Evolutionary conservation across 2,329 filamentous ascomycete species (phyloP).

Genomic region (Didymella arachidicola): DNA sequence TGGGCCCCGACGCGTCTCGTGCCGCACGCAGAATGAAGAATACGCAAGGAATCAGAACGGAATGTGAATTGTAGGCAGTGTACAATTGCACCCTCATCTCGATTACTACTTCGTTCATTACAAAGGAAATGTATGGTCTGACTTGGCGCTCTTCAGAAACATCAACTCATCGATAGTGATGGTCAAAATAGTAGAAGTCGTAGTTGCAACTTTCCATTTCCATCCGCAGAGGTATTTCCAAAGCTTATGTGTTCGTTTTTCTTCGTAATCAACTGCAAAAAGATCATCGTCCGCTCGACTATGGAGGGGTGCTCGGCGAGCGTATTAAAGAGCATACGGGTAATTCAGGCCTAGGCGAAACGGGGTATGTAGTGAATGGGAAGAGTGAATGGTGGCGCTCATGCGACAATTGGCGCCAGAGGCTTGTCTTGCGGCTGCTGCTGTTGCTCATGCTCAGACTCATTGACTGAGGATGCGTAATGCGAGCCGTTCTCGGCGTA

Average conservation of each 20-base stretch:
- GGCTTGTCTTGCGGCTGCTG: slow-evolving; percentile 19
- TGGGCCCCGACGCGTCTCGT: background rate
- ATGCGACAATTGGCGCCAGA: slow-evolving; percentile 8
- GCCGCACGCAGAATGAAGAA: background rate
- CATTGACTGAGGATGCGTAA: slow-evolving; percentile 15
- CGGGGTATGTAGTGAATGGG: slow-evolving; percentile 15
- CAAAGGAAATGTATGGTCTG: background rate
- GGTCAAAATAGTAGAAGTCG: background rate
- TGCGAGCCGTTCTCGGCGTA: slow-evolving; percentile 39
- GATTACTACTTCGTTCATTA: slow-evolving; percentile 5
- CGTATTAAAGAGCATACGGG: slow-evolving; percentile 20
- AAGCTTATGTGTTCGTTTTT: slow-evolving; percentile 8
- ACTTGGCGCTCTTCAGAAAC: background rate
- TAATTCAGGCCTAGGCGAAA: slow-evolving; percentile 17
- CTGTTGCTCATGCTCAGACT: slow-evolving; percentile 15
- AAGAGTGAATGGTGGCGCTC: background rate
- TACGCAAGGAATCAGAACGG: background rate
- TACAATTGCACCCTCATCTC: slow-evolving; percentile 15
- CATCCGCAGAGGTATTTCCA: slow-evolving; percentile 12
- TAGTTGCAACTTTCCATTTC: slow-evolving; percentile 1
- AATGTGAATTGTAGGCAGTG: slow-evolving; percentile 9
- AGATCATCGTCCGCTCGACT: slow-evolving; percentile 7
- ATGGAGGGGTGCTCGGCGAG: slow-evolving; percentile 3
- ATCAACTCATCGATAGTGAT: background rate
- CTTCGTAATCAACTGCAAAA: slow-evolving; percentile 3